Conservation (phyloP, 306 rosid genomes). For the Prunus salicina region DNA sequence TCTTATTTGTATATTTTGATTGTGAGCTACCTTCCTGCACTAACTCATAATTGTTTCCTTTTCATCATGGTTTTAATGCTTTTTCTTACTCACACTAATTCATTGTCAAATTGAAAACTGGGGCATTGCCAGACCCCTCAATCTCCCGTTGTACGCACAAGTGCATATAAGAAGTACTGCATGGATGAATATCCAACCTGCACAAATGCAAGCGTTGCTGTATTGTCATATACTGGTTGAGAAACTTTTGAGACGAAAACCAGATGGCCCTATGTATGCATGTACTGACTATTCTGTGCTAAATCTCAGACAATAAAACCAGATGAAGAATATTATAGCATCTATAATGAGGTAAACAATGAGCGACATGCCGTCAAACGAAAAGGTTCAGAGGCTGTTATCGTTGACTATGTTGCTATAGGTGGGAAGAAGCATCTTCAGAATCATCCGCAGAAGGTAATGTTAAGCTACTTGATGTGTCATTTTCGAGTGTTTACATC, state of each 20-base stretch:
- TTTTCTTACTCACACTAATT: not conserved
- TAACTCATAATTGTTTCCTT: not conserved
- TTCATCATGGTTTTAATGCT: not conserved
- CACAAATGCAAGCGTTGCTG: constrained; percentile 94
- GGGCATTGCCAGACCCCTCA: constrained; percentile 78
- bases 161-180: constrained; percentile 59
- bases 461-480: no score
- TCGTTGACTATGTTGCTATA: no score
- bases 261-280: no score
- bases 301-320: no score
- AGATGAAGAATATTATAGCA: no score
- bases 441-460: no score
- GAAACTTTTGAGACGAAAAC: constrained; percentile 13
- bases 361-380: no score
- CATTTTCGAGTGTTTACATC: no score
- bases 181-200: constrained; percentile 85
- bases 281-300: no score
- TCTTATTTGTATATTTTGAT: not conserved
- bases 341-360: no score
- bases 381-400: no score
- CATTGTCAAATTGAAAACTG: not conserved
- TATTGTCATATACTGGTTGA: constrained; percentile 92
- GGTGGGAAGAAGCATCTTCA: no score
- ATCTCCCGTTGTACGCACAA: constrained; percentile 81
- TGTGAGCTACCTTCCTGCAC: not conserved